phyloP scores from a whole-genome alignment of 2,329 filamentous ascomycete genomes.

The Metarhizium guizhouense region DNA sequence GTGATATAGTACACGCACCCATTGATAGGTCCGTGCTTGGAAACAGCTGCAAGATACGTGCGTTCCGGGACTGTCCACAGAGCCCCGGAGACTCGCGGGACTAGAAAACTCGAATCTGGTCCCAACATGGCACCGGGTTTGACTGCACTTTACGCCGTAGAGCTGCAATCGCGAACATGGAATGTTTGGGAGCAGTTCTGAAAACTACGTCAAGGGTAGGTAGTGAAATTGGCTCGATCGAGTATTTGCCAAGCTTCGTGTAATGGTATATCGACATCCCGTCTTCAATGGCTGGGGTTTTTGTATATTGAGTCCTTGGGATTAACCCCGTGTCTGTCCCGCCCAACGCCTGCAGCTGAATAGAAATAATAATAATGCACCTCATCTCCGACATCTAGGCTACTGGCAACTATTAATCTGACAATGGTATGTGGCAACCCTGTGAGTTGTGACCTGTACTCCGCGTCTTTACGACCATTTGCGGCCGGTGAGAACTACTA shows the following conservation, averaged over 20 bases:
- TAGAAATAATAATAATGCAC: not conserved
- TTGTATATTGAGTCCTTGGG: not conserved
- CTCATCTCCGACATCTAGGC: not conserved
- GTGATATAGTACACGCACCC: too few relatives aligned
- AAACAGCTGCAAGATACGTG: too few relatives aligned
- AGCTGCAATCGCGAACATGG: too few relatives aligned
- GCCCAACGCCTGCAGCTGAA: not conserved
- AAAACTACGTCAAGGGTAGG: too few relatives aligned
- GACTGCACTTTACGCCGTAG: too few relatives aligned
- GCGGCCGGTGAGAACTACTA: not conserved
- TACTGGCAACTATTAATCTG: not conserved
- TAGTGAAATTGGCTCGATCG: too few relatives aligned
- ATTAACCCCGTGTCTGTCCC: not conserved
- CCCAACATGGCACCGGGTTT: too few relatives aligned
- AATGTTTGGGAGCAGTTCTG: too few relatives aligned
- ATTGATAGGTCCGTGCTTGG: too few relatives aligned
- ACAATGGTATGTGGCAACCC: not conserved
- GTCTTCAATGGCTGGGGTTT: not conserved
- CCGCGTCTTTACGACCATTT: not conserved
- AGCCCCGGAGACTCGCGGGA: too few relatives aligned
- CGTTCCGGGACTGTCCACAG: too few relatives aligned
- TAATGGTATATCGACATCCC: not conserved
- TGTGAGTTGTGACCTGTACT: not conserved
- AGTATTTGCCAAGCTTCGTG: not conserved
- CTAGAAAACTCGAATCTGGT: too few relatives aligned